Evolutionary conservation across 176 grass and related monocot genomes (phyloP).

Genomic region (Coix lacrymajobi): DNA sequence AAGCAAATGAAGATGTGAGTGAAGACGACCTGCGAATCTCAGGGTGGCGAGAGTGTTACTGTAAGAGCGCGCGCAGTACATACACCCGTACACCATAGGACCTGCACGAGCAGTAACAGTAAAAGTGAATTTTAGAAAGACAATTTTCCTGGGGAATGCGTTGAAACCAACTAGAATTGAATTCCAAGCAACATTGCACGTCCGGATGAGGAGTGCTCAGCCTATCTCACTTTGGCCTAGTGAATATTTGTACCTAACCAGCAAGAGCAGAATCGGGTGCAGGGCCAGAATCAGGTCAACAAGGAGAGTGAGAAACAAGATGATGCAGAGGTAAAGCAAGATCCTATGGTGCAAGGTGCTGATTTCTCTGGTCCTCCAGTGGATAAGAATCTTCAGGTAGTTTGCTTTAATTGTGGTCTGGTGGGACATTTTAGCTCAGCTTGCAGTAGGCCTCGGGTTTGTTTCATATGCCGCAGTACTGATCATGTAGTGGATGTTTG

Average conservation of each 20-base stretch:
- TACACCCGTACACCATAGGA: conserved; percentile 95
- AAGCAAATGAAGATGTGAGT: neutral
- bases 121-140: neutral
- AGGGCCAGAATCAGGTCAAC: too few relatives aligned
- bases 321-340: too few relatives aligned
- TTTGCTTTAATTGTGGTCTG: too few relatives aligned
- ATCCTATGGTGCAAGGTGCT: too few relatives aligned
- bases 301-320: too few relatives aligned
- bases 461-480: too few relatives aligned
- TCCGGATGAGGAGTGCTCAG: neutral
- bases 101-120: conserved; percentile 28
- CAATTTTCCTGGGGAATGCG: neutral
- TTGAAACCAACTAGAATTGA: neutral
- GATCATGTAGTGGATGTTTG: too few relatives aligned
- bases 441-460: too few relatives aligned
- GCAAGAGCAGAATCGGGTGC: too few relatives aligned
- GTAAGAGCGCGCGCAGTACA: conserved; percentile 81
- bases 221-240: neutral
- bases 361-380: too few relatives aligned
- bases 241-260: neutral
- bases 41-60: conserved; percentile 68
- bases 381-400: too few relatives aligned
- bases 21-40: conserved; percentile 62
- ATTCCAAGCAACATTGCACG: neutral
- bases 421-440: too few relatives aligned